Percentiles rank a stretch among this genome's conserved stretches.
Evolutionary conservation across 352 stramenopile species (phyloP).

Genomic region (Phytophthora hybrid): DNA sequence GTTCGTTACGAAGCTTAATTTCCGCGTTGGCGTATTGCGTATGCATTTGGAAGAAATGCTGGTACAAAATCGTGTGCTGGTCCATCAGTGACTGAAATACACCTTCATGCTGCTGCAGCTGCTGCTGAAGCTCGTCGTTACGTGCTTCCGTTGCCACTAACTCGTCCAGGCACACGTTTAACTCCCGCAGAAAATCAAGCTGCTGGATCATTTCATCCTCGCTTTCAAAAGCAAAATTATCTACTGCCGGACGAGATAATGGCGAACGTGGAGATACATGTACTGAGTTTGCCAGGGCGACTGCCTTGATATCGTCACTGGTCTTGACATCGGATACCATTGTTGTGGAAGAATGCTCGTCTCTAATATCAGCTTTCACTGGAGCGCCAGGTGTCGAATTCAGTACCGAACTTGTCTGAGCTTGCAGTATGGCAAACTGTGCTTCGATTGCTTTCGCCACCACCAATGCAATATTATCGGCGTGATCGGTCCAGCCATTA

Average conservation of each 20-base stretch:
- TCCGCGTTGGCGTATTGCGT: conserved; percentile 52
- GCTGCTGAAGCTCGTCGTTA: conserved; percentile 56
- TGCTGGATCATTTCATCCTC: conserved; percentile 68
- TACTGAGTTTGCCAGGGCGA: not conserved
- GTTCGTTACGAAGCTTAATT: conserved; percentile 44
- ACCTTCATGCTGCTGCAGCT: conserved; percentile 62
- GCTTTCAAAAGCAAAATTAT: conserved; percentile 57
- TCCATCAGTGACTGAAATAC: conserved; percentile 69
- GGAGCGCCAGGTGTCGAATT: not conserved
- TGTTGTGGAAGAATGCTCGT: not conserved
- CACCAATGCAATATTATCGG: conserved; percentile 50
- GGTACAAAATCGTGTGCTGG: conserved; percentile 77
- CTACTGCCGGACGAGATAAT: conserved; percentile 3
- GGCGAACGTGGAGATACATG: conserved; percentile 14
- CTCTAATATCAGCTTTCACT: not conserved
- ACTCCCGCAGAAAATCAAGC: conserved; percentile 66
- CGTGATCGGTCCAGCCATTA: conserved; percentile 23
- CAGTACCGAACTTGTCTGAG: conserved; percentile 18
- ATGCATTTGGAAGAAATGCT: conserved; percentile 77
- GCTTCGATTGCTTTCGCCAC: conserved; percentile 53
- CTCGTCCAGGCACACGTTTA: conserved; percentile 78
- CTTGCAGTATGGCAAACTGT: conserved; percentile 46
- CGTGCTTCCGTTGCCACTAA: conserved; percentile 53
- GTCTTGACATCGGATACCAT: not conserved
- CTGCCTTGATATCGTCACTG: not conserved